phyloP scores from a whole-genome alignment of 768 basidiomycete species.

The Boletus insuetus region DNA sequence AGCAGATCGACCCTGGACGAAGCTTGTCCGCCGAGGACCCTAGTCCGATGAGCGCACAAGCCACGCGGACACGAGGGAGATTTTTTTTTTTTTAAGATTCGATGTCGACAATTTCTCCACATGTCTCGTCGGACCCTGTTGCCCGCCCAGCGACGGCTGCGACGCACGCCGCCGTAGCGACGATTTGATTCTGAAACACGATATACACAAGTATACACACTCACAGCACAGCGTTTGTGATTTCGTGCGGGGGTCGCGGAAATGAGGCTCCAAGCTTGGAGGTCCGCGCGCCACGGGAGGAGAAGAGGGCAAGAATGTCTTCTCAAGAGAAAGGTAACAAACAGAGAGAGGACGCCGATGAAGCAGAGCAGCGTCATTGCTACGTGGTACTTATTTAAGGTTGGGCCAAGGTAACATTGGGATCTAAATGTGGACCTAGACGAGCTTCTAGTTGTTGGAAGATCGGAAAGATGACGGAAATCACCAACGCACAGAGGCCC shows the following conservation, averaged over 20 bases:
- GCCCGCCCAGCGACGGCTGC: not conserved
- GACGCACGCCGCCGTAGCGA: not conserved
- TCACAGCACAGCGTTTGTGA: not conserved
- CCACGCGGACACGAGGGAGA: not conserved
- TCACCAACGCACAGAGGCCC: not conserved
- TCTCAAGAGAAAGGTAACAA: not conserved
- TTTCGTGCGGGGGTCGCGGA: conserved; percentile 1
- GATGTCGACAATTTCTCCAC: not conserved
- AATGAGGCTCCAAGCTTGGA: not conserved
- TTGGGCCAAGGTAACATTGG: not conserved
- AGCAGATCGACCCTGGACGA: conserved; percentile 3
- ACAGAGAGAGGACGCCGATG: not conserved
- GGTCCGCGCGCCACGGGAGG: not conserved
- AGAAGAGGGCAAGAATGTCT: not conserved
- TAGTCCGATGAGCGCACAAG: conserved; percentile 10
- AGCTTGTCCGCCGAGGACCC: not conserved
- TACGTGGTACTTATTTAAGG: not conserved
- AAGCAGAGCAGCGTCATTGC: not conserved
- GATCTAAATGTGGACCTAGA: not conserved
- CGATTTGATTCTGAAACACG: conserved; percentile 9
- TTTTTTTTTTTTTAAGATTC: not conserved
- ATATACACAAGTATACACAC: not conserved
- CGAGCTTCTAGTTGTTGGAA: not conserved
- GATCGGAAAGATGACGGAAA: not conserved
- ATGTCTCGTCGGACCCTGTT: not conserved